These are phyloP conservation scores for Falciphora oryzae DNA, from an alignment of 2,329 filamentous ascomycete genomes.

Conservation along the genomic window DNA sequence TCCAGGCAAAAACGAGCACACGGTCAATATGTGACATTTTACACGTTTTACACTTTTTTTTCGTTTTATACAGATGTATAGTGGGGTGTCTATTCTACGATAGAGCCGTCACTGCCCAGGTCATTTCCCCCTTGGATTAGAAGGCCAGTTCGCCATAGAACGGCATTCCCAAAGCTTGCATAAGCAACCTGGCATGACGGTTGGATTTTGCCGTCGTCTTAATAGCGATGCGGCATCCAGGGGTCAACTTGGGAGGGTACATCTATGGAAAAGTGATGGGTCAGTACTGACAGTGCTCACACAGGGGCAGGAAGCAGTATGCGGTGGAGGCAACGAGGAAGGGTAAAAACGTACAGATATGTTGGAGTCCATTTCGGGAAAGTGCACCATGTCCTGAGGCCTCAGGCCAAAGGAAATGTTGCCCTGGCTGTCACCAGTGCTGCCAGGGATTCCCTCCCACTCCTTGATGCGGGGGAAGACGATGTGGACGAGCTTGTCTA, in stretches of 20 bases:
- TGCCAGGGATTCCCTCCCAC: constrained; percentile 64
- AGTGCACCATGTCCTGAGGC: constrained; percentile 69
- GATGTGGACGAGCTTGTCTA: constrained; percentile 84
- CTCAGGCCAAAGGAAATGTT: constrained; percentile 81
- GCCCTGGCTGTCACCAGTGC: constrained; percentile 78
- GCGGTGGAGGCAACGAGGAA: constrained; percentile 3
- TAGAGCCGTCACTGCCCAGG: background rate
- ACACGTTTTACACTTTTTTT: background rate
- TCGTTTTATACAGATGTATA: background rate
- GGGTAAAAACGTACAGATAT: constrained; percentile 66
- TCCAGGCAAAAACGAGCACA: constrained; percentile 8
- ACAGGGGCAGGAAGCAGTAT: background rate
- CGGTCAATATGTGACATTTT: background rate
- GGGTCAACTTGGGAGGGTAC: constrained; percentile 66
- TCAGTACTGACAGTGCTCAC: background rate
- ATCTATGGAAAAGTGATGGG: constrained; percentile 32
- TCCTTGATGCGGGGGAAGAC: constrained; percentile 96
- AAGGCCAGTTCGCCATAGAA: constrained; percentile 57
- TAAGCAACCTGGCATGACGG: constrained; percentile 72
- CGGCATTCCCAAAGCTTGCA: constrained; percentile 67
- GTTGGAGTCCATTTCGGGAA: constrained; percentile 92
- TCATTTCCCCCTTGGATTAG: background rate
- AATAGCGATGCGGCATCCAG: constrained; percentile 76
- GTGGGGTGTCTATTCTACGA: background rate
- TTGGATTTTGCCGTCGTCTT: constrained; percentile 83